Base-by-base conservation (phyloP, 2,329 filamentous ascomycete species). In the Aureobasidium sp. region DNA sequence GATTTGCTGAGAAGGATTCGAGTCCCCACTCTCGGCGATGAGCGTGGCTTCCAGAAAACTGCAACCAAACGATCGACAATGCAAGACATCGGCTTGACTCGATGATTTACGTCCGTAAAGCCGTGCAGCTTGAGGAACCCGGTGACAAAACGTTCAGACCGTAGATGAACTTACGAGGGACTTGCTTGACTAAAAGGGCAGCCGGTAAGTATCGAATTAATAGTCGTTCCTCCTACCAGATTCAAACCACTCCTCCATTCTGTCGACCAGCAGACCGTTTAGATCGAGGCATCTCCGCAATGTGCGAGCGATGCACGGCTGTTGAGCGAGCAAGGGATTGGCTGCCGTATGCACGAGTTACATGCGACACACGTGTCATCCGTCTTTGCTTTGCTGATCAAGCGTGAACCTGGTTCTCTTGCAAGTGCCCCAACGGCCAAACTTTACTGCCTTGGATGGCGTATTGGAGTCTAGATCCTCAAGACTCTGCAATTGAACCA, bases 141-240 rank as follows among this genome's bases (percentile, higher is more conserved):
- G 20, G 20, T 20, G 20, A 13, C 20, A 13, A 53, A 53, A 26
- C 39, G 52, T 37, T 56, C 17, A 8, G 52, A 37, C 27, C 41
- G 39, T 46, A 46, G 39, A 46, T 34, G 26, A 46, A 34, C 41
- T 29, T 56, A 29, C 26, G 20, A 41, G 9, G 34, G 29, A 15
- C 41, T 29, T 32, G 34, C 42, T 13, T 36, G 36, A 39, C 56
- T 36, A 60, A 60, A 50, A 50, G 15, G 34, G 39, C 34, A 32
- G 36, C 44, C 44, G 56, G 44, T 60, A 26, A 60, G 29, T 60
- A 60, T 60, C 12, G 57, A 59, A 51, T 42, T 60, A 36, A 60
- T 60, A 60, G 57, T 60, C 57, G 17, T 42, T 58, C 44, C 41
- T 39, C 13, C 20, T 27, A 58, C 55, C 55, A 58, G 32, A 37